A percentile compares a stretch with the other conserved stretches of the same genome.
Evolutionary conservation across 148 eudicot genomes (phyloP).

Genomic region (Heliamphora exappendiculata): DNA sequence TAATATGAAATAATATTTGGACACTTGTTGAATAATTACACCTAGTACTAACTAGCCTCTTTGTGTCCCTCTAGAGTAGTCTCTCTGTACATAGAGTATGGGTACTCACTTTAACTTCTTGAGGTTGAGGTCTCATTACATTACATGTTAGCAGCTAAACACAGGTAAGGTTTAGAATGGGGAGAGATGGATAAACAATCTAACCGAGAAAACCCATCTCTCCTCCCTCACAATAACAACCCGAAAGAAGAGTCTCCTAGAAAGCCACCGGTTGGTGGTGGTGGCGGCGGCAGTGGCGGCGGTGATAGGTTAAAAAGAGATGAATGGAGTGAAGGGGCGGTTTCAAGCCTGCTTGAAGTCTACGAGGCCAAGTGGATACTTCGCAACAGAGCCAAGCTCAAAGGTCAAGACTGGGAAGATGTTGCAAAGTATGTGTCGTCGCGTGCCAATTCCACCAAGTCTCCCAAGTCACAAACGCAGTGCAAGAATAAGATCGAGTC

Average conservation of each 20-base stretch:
- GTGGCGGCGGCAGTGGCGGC: conserved; percentile 10
- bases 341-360: conserved; percentile 62
- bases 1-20: too few species aligned
- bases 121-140: conserved; percentile 19
- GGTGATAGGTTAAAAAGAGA: conserved; percentile 67
- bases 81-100: background rate
- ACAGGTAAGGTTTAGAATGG: background rate
- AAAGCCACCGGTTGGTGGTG: conserved; percentile 15
- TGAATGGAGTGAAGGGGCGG: conserved; percentile 97
- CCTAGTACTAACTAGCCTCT: too few species aligned
- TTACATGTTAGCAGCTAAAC: conserved; percentile 29
- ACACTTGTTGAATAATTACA: too few species aligned
- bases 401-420: conserved; percentile 95
- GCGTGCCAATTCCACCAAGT: conserved; percentile 39
- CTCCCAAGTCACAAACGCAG: conserved; percentile 79
- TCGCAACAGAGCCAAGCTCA: conserved; percentile 78
- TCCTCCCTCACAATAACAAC: conserved; percentile 14
- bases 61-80: conserved; percentile 8
- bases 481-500: conserved; percentile 96
- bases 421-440: conserved; percentile 72
- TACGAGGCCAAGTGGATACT: conserved; percentile 83
- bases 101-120: conserved; percentile 5
- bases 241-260: conserved; percentile 24
- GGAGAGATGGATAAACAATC: conserved; percentile 31
- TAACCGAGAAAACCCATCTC: conserved; percentile 19